Conservation (phyloP, 2,329 filamentous ascomycete species). For the Madurella fahalii region DNA sequence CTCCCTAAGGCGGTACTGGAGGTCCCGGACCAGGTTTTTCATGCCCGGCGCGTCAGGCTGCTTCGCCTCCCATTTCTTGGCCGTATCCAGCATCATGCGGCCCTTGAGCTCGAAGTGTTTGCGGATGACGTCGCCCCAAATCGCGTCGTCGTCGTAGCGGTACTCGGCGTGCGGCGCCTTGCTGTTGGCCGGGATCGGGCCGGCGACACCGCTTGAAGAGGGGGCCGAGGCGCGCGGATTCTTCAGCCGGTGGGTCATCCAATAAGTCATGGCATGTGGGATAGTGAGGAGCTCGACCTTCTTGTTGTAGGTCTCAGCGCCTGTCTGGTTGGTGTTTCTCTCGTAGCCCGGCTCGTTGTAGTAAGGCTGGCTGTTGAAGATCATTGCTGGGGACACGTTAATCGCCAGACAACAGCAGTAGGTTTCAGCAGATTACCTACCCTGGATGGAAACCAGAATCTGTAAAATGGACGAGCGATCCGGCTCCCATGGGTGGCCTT, state of each 20-base stretch:
- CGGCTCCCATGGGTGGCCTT: slow-evolving; percentile 43
- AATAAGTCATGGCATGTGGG: slow-evolving; percentile 29
- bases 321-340: slow-evolving; percentile 4
- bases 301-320: slow-evolving; percentile 31
- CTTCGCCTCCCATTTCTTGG: slow-evolving; percentile 15
- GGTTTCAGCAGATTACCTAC: slow-evolving; percentile 10
- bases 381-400: slow-evolving; percentile 37
- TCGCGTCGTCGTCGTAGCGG: slow-evolving; percentile 8
- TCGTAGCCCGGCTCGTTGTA: slow-evolving; percentile 51
- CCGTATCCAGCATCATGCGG: slow-evolving; percentile 18
- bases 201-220: not conserved
- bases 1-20: not conserved
- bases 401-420: not conserved
- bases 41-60: not conserved
- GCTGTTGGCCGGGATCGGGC: not conserved
- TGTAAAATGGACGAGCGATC: slow-evolving; percentile 47
- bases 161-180: not conserved
- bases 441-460: slow-evolving; percentile 52
- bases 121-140: slow-evolving; percentile 27
- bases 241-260: slow-evolving; percentile 23
- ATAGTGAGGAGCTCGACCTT: slow-evolving; percentile 28
- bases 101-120: slow-evolving; percentile 25
- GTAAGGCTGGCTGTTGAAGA: slow-evolving; percentile 50
- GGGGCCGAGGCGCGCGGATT: not conserved
- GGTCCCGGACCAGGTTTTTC: not conserved